phyloP scores from a whole-genome alignment of 2,329 filamentous ascomycete genomes.

The Microdochium bolleyi region DNA sequence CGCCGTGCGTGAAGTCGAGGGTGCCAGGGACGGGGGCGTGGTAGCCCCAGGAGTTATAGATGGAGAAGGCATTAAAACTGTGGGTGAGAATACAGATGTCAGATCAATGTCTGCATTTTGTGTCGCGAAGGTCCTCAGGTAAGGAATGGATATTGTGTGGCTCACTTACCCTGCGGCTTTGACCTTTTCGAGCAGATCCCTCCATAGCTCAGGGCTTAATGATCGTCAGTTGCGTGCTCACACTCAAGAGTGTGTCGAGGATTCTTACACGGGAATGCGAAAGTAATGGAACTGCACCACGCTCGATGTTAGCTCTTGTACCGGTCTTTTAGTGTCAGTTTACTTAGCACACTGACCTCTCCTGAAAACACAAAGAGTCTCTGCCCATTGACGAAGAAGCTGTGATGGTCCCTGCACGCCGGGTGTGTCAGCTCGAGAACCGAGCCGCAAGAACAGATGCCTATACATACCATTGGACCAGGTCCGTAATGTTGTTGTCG shows the following conservation, averaged over 20 bases:
- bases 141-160: no score
- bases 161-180: conserved; percentile 26
- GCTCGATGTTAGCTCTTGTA: conserved; percentile 3
- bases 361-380: conserved; percentile 33
- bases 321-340: no score
- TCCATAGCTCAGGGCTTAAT: conserved; percentile 26
- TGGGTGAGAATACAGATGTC: conserved; percentile 53
- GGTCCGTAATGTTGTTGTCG: conserved; percentile 20
- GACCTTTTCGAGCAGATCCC: conserved; percentile 32
- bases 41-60: conserved; percentile 74
- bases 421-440: not conserved
- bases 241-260: not conserved
- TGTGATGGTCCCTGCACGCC: conserved; percentile 28
- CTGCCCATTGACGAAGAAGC: conserved; percentile 29
- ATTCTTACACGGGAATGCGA: conserved; percentile 29
- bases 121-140: no score
- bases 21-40: conserved; percentile 62
- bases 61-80: conserved; percentile 72
- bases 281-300: conserved; percentile 30
- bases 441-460: not conserved
- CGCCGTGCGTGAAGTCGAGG: conserved; percentile 57
- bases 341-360: conserved; percentile 26
- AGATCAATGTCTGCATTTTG: not conserved
- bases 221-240: not conserved
- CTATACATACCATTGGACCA: conserved; percentile 20